phyloP scores from a whole-genome alignment of 2,329 filamentous ascomycete species.

The Penicillium hesseltinei region DNA sequence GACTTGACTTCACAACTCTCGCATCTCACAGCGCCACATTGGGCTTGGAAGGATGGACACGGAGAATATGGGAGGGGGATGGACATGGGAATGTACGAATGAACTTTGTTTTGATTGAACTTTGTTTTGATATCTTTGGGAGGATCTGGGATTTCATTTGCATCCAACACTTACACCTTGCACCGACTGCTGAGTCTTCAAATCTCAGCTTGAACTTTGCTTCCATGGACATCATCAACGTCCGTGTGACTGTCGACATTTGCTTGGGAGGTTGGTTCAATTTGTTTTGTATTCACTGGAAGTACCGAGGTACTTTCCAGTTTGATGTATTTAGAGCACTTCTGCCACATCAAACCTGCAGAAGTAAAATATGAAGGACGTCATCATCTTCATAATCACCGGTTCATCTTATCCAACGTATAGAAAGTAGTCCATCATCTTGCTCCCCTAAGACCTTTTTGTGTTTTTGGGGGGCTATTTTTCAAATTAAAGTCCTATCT shows the following conservation, averaged over 20 bases:
- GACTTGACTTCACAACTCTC: neutral
- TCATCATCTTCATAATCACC: neutral
- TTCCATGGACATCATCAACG: neutral
- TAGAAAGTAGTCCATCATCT: neutral
- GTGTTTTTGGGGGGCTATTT: too few relatives aligned
- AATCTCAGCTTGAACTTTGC: neutral
- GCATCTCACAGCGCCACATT: neutral
- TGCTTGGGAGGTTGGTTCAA: neutral
- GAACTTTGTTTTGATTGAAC: neutral
- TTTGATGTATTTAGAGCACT: neutral
- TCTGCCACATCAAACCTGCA: neutral
- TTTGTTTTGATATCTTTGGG: neutral
- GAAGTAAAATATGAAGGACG: neutral
- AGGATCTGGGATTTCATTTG: neutral
- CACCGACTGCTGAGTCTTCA: neutral
- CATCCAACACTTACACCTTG: neutral
- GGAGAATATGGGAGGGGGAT: neutral
- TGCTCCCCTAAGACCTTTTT: too few relatives aligned
- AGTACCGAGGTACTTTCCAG: neutral
- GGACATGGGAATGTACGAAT: neutral
- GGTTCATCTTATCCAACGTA: too few relatives aligned
- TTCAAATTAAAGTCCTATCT: neutral
- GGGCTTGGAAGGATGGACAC: neutral
- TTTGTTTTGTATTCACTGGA: neutral
- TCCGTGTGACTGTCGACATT: neutral